Conservation (phyloP, 2,329 filamentous ascomycete species). For the Parastagonospora avenae region DNA sequence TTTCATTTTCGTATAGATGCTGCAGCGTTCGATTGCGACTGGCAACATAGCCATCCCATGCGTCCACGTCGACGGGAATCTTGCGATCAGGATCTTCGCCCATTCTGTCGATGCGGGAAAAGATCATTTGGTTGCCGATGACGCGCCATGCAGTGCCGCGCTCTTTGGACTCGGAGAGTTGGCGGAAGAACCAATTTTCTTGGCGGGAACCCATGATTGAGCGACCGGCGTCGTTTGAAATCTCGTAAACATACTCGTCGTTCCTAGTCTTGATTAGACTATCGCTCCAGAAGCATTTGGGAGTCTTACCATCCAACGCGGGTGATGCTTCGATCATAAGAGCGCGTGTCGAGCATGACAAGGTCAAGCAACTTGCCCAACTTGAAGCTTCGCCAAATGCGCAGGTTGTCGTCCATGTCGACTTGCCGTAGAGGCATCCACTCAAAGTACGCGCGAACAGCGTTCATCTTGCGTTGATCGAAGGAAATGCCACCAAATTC, state of each 20-base stretch:
- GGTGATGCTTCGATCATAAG: conserved; percentile 45
- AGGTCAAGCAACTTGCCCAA: conserved; percentile 49
- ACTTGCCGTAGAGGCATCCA: conserved; percentile 53
- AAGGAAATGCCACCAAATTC: conserved; percentile 47
- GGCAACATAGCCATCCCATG: conserved; percentile 63
- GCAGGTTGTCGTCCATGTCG: conserved; percentile 51
- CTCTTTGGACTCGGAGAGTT: conserved; percentile 57
- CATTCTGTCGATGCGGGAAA: conserved; percentile 12
- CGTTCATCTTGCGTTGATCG: conserved; percentile 54
- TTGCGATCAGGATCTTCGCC: not conserved
- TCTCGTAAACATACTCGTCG: conserved; percentile 61
- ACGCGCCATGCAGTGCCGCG: conserved; percentile 70
- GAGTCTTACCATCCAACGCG: conserved; percentile 5
- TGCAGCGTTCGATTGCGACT: conserved; percentile 64
- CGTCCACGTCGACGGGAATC: conserved; percentile 54
- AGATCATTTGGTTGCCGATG: conserved; percentile 67
- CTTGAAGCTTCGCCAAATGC: conserved; percentile 48
- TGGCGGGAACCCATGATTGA: conserved; percentile 72
- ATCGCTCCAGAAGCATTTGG: not conserved
- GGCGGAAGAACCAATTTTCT: conserved; percentile 65
- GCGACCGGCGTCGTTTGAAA: conserved; percentile 68
- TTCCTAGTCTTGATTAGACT: conserved; percentile 54
- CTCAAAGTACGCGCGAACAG: conserved; percentile 52
- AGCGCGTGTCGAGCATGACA: conserved; percentile 50
- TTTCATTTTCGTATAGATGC: conserved; percentile 65